phyloP scores from a whole-genome alignment of 441 rosid genomes.

The Croton laevigatus region DNA sequence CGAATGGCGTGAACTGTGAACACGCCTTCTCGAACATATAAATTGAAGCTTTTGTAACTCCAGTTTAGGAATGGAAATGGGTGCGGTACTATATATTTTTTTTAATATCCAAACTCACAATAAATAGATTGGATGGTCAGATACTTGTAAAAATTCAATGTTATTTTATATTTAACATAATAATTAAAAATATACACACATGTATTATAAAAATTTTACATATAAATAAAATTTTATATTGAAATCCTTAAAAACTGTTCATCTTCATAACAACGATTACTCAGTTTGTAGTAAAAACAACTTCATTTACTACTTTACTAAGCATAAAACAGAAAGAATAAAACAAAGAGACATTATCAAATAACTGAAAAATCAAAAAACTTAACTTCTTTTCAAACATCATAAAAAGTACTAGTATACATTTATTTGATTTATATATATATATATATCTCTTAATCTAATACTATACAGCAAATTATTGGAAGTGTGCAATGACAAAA shows the following conservation, averaged over 20 bases:
- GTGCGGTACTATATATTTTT: too few species aligned
- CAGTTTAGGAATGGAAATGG: too few species aligned
- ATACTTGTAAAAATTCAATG: too few species aligned
- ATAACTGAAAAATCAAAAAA: background rate
- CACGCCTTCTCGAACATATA: too few species aligned
- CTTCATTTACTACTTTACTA: background rate
- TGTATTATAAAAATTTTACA: too few species aligned
- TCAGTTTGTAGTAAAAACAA: background rate
- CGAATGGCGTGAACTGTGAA: too few species aligned
- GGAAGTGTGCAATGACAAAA: conserved; percentile 7
- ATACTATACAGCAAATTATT: conserved; percentile 1
- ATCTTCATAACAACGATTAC: background rate
- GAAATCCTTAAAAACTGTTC: background rate
- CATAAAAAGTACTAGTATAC: background rate
- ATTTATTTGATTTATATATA: background rate
- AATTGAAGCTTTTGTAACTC: too few species aligned
- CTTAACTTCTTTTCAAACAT: conserved; percentile 5
- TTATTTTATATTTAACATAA: too few species aligned
- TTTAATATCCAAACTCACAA: too few species aligned
- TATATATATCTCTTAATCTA: conserved; percentile 3
- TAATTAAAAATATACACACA: too few species aligned
- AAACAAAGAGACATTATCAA: background rate
- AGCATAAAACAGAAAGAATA: background rate
- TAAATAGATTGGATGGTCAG: too few species aligned
- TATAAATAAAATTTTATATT: too few species aligned